Base-by-base conservation (phyloP, 2,329 filamentous ascomycete genomes). In the Coleophoma crateriformis region DNA sequence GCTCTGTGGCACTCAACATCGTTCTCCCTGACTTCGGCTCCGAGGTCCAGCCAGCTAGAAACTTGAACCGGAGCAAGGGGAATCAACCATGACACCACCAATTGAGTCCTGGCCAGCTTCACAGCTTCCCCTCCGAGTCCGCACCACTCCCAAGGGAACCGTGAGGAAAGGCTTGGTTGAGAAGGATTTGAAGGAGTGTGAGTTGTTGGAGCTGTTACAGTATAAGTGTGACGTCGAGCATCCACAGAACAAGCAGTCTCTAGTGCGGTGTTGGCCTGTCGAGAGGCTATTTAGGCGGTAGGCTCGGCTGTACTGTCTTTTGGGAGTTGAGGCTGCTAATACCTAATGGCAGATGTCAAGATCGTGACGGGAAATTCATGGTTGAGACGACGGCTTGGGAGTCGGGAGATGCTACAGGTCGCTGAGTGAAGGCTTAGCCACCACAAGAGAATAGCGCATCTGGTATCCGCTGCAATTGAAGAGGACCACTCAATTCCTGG, bases 301-400 rank as follows among this genome's bases (percentile, higher is more conserved):
- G 67, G 78, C 58, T 41, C 33, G 5, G 33, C 22, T 55, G 4
- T 4, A 52, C 40, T 33, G 44, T 33, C 40, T 35, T 39, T 47
- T 41, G 13, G 38, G 37, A 35, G 37, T 50, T 42, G 37, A 46
- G 43, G 47, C 33, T 51, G 46, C 54, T 52, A 38, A 38, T 12
- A 46, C 10, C 22, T 27, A 12, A 45, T n/a, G 50, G 35, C 62
- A 85, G 82, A 57, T 85, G 82, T 64, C 68, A 70, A 51, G 80
- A 84, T 64, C 74, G 68, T 57, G 77, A 78, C 13, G 78, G 77
- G 4, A 68, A 51, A 7, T 85, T 85, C 58, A 76, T 71, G 63
- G 77, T 83, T 40, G 82, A 85, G 67, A 85, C 82, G 20, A 85
- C 82, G 12, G 72, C 74, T 40, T 85, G 81, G 81, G 81, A 85